phyloP scores from a whole-genome alignment of 2,329 filamentous ascomycete species.

The Claviceps maximensis region DNA sequence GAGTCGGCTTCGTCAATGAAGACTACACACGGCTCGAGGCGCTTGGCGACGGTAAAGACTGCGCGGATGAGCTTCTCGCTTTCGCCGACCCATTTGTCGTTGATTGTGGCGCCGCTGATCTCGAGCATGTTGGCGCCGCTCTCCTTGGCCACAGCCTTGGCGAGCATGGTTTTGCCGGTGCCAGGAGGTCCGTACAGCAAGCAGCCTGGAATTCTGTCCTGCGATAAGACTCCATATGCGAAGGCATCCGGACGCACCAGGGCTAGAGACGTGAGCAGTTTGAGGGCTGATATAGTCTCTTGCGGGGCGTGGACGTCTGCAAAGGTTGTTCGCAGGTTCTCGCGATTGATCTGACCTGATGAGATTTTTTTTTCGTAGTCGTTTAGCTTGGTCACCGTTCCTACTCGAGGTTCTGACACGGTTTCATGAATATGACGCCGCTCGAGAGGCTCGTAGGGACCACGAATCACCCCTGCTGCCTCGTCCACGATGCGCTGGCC shows the following conservation, averaged over 20 bases:
- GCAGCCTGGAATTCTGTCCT: constrained; percentile 80
- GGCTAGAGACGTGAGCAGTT: constrained; percentile 78
- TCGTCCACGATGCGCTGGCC: constrained; percentile 19
- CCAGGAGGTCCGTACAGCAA: constrained; percentile 81
- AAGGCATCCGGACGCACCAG: constrained; percentile 88
- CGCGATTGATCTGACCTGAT: constrained; percentile 66
- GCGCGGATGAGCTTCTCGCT: constrained; percentile 92
- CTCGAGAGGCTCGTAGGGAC: constrained; percentile 10
- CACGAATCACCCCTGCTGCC: constrained; percentile 13
- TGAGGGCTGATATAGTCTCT: constrained; percentile 76
- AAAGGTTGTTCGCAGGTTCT: constrained; percentile 77
- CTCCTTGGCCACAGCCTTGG: constrained; percentile 56
- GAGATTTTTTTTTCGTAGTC: constrained; percentile 74
- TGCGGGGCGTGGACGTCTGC: constrained; percentile 69
- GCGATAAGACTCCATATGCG: constrained; percentile 82
- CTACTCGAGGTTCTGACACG: constrained; percentile 11
- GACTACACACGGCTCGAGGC: constrained; percentile 80
- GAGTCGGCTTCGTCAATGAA: constrained; percentile 97
- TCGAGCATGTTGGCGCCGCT: constrained; percentile 66
- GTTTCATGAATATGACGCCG: constrained; percentile 17
- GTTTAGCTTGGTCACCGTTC: constrained; percentile 39
- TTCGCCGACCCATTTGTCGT: constrained; percentile 93
- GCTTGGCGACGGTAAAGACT: constrained; percentile 81
- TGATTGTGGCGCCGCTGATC: constrained; percentile 79
- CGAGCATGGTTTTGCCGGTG: constrained; percentile 58